phyloP scores from a whole-genome alignment of 768 basidiomycete species.

The Heimioporus sp. region DNA sequence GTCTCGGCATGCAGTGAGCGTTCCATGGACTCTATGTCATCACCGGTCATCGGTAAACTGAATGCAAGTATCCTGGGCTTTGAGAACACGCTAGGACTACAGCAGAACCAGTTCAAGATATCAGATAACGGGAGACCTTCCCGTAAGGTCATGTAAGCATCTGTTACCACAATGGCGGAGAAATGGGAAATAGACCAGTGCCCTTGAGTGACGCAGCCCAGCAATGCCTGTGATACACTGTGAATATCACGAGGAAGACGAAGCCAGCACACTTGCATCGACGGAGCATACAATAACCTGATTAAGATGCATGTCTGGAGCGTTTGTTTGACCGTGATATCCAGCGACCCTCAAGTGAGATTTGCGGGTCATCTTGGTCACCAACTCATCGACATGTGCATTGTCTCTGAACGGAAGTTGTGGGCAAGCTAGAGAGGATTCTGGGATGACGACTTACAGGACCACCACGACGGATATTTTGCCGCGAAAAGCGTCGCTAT shows the following conservation, averaged over 20 bases:
- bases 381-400: slow-evolving; percentile 10
- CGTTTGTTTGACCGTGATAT: slow-evolving; percentile 12
- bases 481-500: neutral
- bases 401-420: slow-evolving; percentile 10
- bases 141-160: slow-evolving; percentile 39
- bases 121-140: slow-evolving; percentile 40
- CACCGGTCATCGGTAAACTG: slow-evolving; percentile 22
- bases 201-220: slow-evolving; percentile 37
- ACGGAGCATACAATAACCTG: slow-evolving; percentile 42
- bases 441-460: slow-evolving; percentile 10
- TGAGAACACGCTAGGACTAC: slow-evolving; percentile 29
- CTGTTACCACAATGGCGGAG: slow-evolving; percentile 42
- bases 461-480: slow-evolving; percentile 19
- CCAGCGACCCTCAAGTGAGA: slow-evolving; percentile 17
- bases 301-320: slow-evolving; percentile 17
- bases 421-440: neutral
- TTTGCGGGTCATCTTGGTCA: slow-evolving; percentile 10
- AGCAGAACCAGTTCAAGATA: slow-evolving; percentile 47
- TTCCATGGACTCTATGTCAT: slow-evolving; percentile 40
- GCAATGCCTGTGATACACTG: slow-evolving; percentile 34
- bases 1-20: slow-evolving; percentile 38
- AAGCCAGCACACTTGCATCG: slow-evolving; percentile 32
- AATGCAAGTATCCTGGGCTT: slow-evolving; percentile 47
- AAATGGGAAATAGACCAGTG: slow-evolving; percentile 43
- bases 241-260: slow-evolving; percentile 1